Percentiles rank a stretch among this genome's conserved stretches.
Evolutionary conservation across 352 stramenopile species (phyloP).

Genomic region (Elongisporangium senticosum): DNA sequence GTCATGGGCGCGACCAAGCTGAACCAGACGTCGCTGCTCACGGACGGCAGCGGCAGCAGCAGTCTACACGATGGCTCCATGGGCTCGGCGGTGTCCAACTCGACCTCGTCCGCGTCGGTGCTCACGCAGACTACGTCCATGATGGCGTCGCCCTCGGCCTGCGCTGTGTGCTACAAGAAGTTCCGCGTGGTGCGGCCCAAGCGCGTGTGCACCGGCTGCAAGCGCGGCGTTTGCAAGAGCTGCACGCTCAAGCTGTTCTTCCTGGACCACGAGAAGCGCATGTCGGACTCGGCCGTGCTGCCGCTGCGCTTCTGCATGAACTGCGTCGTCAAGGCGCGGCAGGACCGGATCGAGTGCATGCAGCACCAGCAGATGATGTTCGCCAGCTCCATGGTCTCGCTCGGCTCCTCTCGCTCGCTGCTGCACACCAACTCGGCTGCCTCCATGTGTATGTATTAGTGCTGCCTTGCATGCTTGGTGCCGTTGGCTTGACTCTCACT

Average conservation of each 20-base stretch:
- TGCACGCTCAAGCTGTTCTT: constrained; percentile 18
- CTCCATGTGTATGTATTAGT: neutral
- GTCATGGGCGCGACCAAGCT: constrained; percentile 10
- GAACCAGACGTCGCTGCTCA: constrained; percentile 2
- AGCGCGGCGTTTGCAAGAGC: constrained; percentile 12
- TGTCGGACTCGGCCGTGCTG: constrained; percentile 4
- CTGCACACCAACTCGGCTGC: neutral
- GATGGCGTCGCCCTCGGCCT: constrained; percentile 4
- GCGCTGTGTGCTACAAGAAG: constrained; percentile 24
- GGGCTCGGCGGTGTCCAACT: neutral
- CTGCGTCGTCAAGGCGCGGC: constrained; percentile 14
- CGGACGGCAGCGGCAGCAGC: neutral
- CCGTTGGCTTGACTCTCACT: neutral
- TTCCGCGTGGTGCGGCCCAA: constrained; percentile 17
- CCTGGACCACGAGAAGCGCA: constrained; percentile 6
- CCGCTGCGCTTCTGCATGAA: constrained; percentile 14
- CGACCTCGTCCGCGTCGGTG: neutral
- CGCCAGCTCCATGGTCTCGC: neutral
- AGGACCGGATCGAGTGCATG: neutral
- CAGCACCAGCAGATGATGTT: neutral
- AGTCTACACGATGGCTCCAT: neutral
- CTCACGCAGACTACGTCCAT: constrained; percentile 7
- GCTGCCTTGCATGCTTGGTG: neutral
- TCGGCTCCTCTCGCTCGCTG: neutral
- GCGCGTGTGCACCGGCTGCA: constrained; percentile 11